Conservation (phyloP, 1,284 basidiomycete genomes). For the Trichosporon coremiiforme region DNA sequence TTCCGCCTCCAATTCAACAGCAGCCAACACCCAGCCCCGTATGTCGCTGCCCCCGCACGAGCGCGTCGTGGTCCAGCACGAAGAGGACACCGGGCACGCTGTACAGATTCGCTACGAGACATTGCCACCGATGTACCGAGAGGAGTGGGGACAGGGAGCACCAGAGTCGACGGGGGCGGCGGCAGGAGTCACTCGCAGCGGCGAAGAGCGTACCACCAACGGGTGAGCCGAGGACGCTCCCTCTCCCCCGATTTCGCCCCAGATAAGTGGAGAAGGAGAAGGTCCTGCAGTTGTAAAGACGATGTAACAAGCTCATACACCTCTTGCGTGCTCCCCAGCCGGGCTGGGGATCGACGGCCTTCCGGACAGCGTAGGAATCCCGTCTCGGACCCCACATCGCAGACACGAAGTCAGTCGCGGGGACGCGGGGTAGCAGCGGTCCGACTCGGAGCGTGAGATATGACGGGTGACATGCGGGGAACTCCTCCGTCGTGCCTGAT, state of each 20-base stretch:
- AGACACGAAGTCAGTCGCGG: neutral
- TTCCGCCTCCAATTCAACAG: no score
- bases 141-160: neutral
- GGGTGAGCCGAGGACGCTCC: neutral
- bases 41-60: neutral
- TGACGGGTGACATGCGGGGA: no score
- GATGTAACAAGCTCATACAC: neutral
- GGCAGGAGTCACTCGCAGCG: neutral
- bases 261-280: no score
- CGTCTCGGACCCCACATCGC: neutral
- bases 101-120: neutral
- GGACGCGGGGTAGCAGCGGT: neutral
- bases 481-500: no score
- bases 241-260: no score
- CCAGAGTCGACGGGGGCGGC: no score
- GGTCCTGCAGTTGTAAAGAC: neutral
- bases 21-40: no score
- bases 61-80: neutral
- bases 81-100: neutral
- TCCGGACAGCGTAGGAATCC: neutral
- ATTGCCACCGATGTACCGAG: neutral
- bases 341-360: neutral
- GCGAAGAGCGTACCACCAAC: neutral
- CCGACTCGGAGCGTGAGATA: neutral
- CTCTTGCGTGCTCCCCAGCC: neutral